Conservation (phyloP, 2,329 filamentous ascomycete species). For the Colletotrichum lini region DNA sequence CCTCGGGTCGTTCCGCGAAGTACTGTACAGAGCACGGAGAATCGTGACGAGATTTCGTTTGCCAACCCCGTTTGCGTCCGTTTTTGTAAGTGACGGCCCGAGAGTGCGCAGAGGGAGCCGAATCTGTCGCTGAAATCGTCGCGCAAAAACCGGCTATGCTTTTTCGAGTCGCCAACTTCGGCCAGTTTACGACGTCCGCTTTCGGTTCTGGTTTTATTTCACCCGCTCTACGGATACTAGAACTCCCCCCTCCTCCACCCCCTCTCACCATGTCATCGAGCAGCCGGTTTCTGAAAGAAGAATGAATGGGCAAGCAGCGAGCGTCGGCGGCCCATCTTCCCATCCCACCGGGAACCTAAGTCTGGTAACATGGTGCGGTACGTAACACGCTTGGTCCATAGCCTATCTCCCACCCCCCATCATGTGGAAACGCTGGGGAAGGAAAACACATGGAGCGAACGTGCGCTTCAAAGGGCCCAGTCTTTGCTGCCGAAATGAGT, state of each 20-base stretch:
- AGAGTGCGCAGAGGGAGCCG: too few relatives aligned
- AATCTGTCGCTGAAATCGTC: slow-evolving; percentile 15
- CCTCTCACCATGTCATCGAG: neutral
- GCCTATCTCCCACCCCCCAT: slow-evolving; percentile 18
- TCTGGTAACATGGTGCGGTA: slow-evolving; percentile 12
- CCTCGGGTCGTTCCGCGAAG: neutral
- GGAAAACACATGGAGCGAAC: slow-evolving; percentile 12
- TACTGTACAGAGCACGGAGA: neutral
- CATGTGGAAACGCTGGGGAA: slow-evolving; percentile 30
- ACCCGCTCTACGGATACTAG: too few relatives aligned
- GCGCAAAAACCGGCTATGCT: neutral
- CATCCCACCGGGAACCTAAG: neutral
- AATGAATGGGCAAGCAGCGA: neutral
- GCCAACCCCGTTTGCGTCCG: neutral
- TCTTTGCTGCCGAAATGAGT: slow-evolving; percentile 6
- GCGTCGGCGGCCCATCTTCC: neutral
- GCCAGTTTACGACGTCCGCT: too few relatives aligned
- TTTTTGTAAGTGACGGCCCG: too few relatives aligned
- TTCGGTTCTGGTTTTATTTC: too few relatives aligned
- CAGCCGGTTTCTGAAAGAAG: neutral
- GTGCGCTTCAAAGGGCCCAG: neutral
- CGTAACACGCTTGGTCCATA: slow-evolving; percentile 34
- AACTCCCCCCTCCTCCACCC: neutral
- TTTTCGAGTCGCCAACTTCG: too few relatives aligned
- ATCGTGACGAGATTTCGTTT: slow-evolving; percentile 22